phyloP scores from a whole-genome alignment of 2,329 filamentous ascomycete species.

The Aureobasidium sp. region DNA sequence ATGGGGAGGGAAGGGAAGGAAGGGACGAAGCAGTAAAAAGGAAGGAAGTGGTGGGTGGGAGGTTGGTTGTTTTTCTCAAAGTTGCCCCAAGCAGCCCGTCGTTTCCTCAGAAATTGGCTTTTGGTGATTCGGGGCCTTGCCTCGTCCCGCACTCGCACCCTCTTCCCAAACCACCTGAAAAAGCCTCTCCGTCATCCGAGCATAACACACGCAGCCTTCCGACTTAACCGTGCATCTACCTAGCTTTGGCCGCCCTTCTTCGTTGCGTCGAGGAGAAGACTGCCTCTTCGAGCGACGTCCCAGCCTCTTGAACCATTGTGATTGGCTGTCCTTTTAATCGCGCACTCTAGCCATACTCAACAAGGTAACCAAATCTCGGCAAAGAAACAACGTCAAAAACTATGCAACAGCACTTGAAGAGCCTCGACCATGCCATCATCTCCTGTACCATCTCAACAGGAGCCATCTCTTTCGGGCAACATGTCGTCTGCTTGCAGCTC shows the following conservation, averaged over 20 bases:
- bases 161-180: not conserved
- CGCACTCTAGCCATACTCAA: conserved; percentile 1
- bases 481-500: conserved; percentile 6
- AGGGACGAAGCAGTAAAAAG: not conserved
- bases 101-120: not conserved
- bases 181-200: conserved; percentile 8
- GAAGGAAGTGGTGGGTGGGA: not conserved
- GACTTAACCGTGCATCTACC: conserved; percentile 7
- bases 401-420: not conserved
- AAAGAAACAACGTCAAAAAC: conserved; percentile 1
- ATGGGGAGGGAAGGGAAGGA: not conserved
- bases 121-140: conserved; percentile 4
- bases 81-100: not conserved
- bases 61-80: conserved; percentile 12
- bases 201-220: not conserved
- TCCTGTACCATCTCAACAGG: not conserved
- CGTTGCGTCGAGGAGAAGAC: not conserved
- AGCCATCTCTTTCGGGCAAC: conserved; percentile 1
- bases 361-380: conserved; percentile 8
- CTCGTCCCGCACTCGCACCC: not conserved
- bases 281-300: not conserved
- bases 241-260: not conserved
- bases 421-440: not conserved
- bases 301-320: not conserved
- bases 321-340: conserved; percentile 10